Evolutionary conservation across 192 early-diverging fungal species (phyloP).

Genomic region (Coemansia sp.): DNA sequence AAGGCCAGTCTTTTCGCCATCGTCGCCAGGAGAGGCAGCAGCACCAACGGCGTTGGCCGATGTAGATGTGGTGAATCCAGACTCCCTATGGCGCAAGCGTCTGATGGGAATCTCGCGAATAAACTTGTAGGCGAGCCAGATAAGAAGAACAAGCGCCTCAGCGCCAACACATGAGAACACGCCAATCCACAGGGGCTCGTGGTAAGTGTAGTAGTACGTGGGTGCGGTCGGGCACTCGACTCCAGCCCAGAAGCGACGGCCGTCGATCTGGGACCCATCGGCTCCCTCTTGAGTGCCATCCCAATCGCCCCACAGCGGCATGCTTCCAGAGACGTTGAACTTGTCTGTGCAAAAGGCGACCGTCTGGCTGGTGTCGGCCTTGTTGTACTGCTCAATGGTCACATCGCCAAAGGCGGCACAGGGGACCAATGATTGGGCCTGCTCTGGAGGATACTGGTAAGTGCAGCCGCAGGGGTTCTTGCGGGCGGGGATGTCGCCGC

Average conservation of each 20-base stretch:
- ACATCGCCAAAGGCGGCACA: slow-evolving; percentile 42
- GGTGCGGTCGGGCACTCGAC: slow-evolving; percentile 38
- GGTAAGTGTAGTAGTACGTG: slow-evolving; percentile 36
- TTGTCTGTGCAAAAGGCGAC: slow-evolving; percentile 34
- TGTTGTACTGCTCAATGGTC: slow-evolving; percentile 50
- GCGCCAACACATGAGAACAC: slow-evolving; percentile 38
- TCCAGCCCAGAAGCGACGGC: slow-evolving; percentile 50
- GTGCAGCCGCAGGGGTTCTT: slow-evolving; percentile 52
- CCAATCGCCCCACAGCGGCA: slow-evolving; percentile 41
- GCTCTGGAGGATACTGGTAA: slow-evolving; percentile 26
- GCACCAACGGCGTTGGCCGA: slow-evolving; percentile 10
- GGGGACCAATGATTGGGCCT: slow-evolving; percentile 25
- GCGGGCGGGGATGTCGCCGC: slow-evolving; percentile 33
- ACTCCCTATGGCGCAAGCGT: slow-evolving; percentile 20
- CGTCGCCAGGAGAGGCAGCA: slow-evolving; percentile 6
- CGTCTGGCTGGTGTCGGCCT: slow-evolving; percentile 20
- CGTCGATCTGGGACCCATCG: slow-evolving; percentile 4
- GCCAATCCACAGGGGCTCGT: slow-evolving; percentile 48
- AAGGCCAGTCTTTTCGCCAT: slow-evolving; percentile 21
- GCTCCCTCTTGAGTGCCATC: slow-evolving; percentile 16
- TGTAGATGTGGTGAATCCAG: slow-evolving; percentile 28
- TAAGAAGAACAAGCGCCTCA: slow-evolving; percentile 35
- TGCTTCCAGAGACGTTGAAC: slow-evolving; percentile 25
- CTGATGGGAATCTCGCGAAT: slow-evolving; percentile 21
- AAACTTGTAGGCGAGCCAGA: slow-evolving; percentile 54